phyloP scores from a whole-genome alignment of 306 rosid species.

The Gastrolobium bilobum region DNA sequence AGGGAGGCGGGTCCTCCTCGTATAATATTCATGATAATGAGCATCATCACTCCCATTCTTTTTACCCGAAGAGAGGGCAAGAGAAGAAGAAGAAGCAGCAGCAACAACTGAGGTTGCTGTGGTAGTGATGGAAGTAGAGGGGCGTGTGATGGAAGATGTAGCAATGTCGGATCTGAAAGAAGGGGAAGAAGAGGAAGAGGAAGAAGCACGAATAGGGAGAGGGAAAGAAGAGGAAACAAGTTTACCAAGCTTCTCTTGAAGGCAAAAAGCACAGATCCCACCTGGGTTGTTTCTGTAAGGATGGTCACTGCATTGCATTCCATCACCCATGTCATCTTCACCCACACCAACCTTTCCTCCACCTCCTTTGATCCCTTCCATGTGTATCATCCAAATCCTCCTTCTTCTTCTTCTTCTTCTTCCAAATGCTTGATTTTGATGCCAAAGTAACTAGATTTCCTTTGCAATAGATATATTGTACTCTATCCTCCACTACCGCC shows the following conservation, averaged over 20 bases:
- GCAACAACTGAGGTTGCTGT: not conserved
- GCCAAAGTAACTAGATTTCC: conserved; percentile 1
- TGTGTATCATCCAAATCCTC: conserved; percentile 38
- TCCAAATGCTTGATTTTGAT: conserved; percentile 1
- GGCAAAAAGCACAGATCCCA: conserved; percentile 97
- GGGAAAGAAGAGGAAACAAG: conserved; percentile 87
- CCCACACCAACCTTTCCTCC: conserved; percentile 59
- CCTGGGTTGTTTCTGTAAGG: conserved; percentile 86
- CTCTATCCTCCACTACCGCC: not conserved
- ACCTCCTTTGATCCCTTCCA: conserved; percentile 62
- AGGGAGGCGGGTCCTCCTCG: conserved; percentile 68
- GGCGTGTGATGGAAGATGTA: conserved; percentile 34
- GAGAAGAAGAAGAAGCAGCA: conserved; percentile 49
- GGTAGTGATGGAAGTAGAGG: not conserved
- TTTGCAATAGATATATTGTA: not conserved
- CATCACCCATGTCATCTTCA: conserved; percentile 80
- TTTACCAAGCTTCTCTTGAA: conserved; percentile 94
- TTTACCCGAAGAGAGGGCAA: conserved; percentile 35
- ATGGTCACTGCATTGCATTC: conserved; percentile 91
- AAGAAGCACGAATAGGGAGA: conserved; percentile 68
- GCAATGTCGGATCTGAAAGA: conserved; percentile 73
- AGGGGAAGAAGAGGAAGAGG: conserved; percentile 82
- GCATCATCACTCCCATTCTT: conserved; percentile 34
- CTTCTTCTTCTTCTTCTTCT: not conserved
- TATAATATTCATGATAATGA: conserved; percentile 40